Evolutionary conservation across 139 green algal species (phyloP).

Genomic region (Asterochloris erici): DNA sequence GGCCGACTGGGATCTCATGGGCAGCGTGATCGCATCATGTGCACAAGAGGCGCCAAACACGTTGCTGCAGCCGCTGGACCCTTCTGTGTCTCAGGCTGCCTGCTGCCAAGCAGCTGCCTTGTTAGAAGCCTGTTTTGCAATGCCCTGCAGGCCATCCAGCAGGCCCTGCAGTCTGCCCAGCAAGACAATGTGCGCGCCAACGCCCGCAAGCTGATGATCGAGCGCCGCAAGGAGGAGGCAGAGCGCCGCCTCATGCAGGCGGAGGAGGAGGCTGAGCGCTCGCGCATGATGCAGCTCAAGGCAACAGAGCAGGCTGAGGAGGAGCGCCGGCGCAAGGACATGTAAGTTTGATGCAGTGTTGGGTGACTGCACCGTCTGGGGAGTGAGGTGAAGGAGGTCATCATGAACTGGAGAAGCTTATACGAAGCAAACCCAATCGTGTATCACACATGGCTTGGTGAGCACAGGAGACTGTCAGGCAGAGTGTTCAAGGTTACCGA

Average conservation of each 20-base stretch:
- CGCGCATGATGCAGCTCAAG: slow-evolving; percentile 50
- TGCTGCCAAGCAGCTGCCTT: not conserved
- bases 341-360: not conserved
- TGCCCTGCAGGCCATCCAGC: slow-evolving; percentile 1
- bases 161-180: slow-evolving; percentile 44
- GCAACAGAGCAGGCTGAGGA: slow-evolving; percentile 61
- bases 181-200: slow-evolving; percentile 79
- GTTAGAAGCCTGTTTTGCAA: not conserved
- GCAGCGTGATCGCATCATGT: no score
- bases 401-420: no score
- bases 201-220: slow-evolving; percentile 88
- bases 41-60: no score
- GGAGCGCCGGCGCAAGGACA: slow-evolving; percentile 66
- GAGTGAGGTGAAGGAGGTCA: no score
- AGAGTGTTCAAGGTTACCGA: no score
- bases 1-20: no score
- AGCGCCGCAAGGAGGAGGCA: slow-evolving; percentile 93
- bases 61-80: no score
- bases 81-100: not conserved
- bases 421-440: no score
- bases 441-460: no score
- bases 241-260: slow-evolving; percentile 78
- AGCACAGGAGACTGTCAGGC: no score
- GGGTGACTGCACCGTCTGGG: no score
- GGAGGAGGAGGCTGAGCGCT: slow-evolving; percentile 82